Conservation (phyloP, 257 asterid genomes). For the Gentiana straminea region DNA sequence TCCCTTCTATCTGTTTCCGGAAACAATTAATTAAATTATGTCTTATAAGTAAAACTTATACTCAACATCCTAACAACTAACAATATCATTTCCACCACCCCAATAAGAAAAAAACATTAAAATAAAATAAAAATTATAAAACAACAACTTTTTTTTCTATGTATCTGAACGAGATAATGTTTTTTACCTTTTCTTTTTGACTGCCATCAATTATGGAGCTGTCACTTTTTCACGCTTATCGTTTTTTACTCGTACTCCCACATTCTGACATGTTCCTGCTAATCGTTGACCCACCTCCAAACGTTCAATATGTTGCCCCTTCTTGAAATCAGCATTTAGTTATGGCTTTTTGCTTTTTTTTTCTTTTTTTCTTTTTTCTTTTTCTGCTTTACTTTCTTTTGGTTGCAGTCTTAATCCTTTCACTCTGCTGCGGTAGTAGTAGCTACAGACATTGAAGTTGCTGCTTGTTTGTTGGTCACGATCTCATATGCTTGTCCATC, state of each 20-base stretch:
- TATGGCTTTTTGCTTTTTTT: too few species aligned
- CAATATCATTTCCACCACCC: too few species aligned
- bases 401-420: too few species aligned
- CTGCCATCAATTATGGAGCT: conserved; percentile 14
- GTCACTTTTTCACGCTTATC: conserved; percentile 13
- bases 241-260: neutral
- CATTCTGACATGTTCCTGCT: conserved; percentile 30
- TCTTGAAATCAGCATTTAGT: too few species aligned
- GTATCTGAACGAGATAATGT: too few species aligned
- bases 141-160: too few species aligned
- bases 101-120: neutral
- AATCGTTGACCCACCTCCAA: conserved; percentile 21
- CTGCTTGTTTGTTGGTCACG: conserved; percentile 36
- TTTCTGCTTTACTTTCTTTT: too few species aligned
- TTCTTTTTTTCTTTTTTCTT: too few species aligned
- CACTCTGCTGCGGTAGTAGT: conserved; percentile 23
- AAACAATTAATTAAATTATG: conserved; percentile 45
- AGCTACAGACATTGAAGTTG: conserved; percentile 25
- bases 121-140: neutral
- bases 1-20: conserved; percentile 19
- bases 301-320: conserved; percentile 11
- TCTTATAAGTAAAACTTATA: too few species aligned
- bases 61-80: too few species aligned
- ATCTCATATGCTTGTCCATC: conserved; percentile 57
- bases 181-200: conserved; percentile 9